Base-by-base conservation (phyloP, 2,329 filamentous ascomycete species). In the Colletotrichum australisinense region DNA sequence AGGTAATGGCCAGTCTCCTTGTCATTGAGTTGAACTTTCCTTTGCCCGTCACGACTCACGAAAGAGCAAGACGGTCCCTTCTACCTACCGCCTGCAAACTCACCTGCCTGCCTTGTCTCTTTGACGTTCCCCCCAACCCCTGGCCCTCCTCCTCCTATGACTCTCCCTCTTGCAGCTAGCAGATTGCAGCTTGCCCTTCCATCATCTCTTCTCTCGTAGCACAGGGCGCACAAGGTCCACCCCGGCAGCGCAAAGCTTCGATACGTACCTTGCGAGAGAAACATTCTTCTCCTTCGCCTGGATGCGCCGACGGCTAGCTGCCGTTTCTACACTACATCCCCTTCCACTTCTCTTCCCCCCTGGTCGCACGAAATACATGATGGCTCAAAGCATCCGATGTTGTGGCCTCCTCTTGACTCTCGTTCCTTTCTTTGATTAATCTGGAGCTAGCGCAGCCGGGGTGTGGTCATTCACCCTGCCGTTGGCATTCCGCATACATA, bases 361-460 rank as follows among this genome's bases (percentile, higher is more conserved):
- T 38, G 24, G 66, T 62, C 22, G 60, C 62, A 66, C 67, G 62
- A 32, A 35, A 70, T 70, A 55, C 32, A 64, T 57, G 26, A 66
- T 66, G 60, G 55, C 59, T 62, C 70, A 73, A 56, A 63, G 60
- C 70, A 65, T 73, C 70, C 56, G 66, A 65, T 70, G 35, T 65
- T 53, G 60, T 35, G 26, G 32, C 67, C 60, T 55, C 6, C 24
- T 64, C 46, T 55, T 65, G 62, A 46, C 60, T 69, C 67, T 56
- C 67, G 67, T 66, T 70, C 70, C 55, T 65, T 73, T 70, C 67
- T 73, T 70, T 70, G 67, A 70, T 66, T 49, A 70, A 57, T 49
- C 55, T 52, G 49, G 56, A 58, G 30, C 22, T 60, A 30, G 55
- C 52, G 70, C 32, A 66, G 35, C 22, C 11, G 6, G 55, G 55